Evolutionary conservation across 2,329 filamentous ascomycete species (phyloP), one percentile per base, ranked within the genome.

Genomic region (Macroventuria anomochaeta): DNA sequence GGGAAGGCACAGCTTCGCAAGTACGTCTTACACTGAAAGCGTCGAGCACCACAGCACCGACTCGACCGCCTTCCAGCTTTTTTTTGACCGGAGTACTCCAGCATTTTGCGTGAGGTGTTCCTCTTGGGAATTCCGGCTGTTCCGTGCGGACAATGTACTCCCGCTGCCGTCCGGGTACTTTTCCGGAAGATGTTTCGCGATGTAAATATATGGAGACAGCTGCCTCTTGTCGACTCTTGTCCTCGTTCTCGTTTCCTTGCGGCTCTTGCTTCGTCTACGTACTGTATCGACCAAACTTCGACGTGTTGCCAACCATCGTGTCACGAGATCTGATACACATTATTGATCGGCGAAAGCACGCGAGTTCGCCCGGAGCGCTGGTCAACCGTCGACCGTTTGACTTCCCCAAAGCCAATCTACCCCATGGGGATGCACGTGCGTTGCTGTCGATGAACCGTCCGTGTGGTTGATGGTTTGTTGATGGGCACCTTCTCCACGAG

Each of bases 341-440:
- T 12, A 43, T 15, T 15, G 38, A 39, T 53, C 43, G 28, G 38
- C 38, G 8, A n/a, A 15, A 32, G 40, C 46, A 54, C 46, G 21
- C 51, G 44, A 55, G 25, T 38, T 37, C 39, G 34, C 55, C 53
- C 58, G 41, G 44, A 17, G 8, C n/a, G 20, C 46, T 57, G 56
- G 46, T 53, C 34, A 18, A 51, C 53, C 38, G 42, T 47, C 34
- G 32, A 55, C 53, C 44, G 50, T 48, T 55, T 17, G 21, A 26
- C 11, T 18, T 47, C 33, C 41, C 28, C 55, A 55, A 26, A 47
- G 25, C 31, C 51, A 49, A 41, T 29, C n/a, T 32, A 41, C 57
- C 57, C 61, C 61, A 55, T 52, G 62, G 62, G 57, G 60, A 53
- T 28, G 36, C 54, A 50, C 38, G 46, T 33, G 29, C 51, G 40